Evolutionary conservation across 2,329 filamentous ascomycete genomes (phyloP), one percentile per base, ranked within the genome.

Genomic region (Hymenoscyphus fraxineus): DNA sequence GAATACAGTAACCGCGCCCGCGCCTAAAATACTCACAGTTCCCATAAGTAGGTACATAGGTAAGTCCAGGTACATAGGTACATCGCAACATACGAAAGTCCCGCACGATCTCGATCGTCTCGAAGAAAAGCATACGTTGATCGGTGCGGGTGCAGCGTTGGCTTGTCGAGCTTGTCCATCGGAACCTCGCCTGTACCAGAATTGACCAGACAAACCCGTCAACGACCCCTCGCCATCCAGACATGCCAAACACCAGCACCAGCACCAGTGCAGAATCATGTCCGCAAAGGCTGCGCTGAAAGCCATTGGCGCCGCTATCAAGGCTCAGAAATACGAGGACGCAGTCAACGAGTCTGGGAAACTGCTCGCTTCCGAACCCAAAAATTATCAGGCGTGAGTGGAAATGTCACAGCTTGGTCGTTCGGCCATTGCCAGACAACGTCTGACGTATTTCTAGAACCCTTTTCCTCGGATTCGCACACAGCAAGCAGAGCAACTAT

Each of bases 401-500:
- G 12, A 40, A 22, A 12, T 3, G 31, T 60, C n/a, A 16, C 6
- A 35, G 40, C 31, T 7, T 22, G 3, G 44, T 16, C 22, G 3
- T 2, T 6, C 19, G 12, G 15, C n/a, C 7, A 15, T 35, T 59
- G 15, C n/a, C 15, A 10, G 22, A 22, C 15, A 15, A 1, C 41
- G 58, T 56, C 63, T 68, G 41, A 68, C 58, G 65, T 59, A 35
- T 68, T 41, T 12, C 19, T 65, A 92, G 89, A 32, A 85, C 91
- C 69, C 83, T 98, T n/a, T 96, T 97, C 74, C 81, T 96, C 19
- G 95, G 92, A 1, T 92, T 96, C 75, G 90, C 91, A 1, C 81
- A 89, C 57, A 92, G 96, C 76, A 95, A 93, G 75, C 84, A 89
- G 67, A 85, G 86, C 66, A 84, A 87, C 66, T 78, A 83, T 7